phyloP scores from a whole-genome alignment of 1,284 basidiomycete species.

The Boletus semigastroideus region DNA sequence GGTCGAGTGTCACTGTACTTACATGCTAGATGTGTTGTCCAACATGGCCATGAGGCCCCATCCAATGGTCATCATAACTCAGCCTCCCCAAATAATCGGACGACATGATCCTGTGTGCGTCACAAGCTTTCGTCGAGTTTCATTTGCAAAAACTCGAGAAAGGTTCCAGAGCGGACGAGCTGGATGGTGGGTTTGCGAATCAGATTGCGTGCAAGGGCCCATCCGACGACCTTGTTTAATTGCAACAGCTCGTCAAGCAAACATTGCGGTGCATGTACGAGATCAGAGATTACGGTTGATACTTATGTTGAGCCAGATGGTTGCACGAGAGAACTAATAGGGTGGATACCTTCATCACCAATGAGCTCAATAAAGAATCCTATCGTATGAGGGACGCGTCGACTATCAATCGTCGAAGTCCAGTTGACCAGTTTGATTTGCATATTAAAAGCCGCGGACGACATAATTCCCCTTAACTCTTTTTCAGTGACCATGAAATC shows the following conservation, averaged over 20 bases:
- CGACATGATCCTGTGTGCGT: constrained; percentile 60
- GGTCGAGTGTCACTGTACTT: constrained; percentile 17
- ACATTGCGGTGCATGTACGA: not conserved
- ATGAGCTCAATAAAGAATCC: constrained; percentile 23
- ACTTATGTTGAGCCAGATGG: not conserved
- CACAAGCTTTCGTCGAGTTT: constrained; percentile 39
- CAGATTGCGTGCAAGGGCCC: not conserved
- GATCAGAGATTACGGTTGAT: not conserved
- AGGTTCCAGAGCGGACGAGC: constrained; percentile 19
- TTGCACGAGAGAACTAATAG: not conserved
- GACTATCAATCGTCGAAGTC: constrained; percentile 17
- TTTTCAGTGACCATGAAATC: constrained; percentile 9
- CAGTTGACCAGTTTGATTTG: constrained; percentile 12
- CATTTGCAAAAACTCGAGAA: constrained; percentile 19
- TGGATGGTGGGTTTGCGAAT: constrained; percentile 15
- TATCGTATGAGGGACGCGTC: constrained; percentile 10
- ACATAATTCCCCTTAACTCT: constrained; percentile 7
- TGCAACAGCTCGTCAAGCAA: constrained; percentile 6
- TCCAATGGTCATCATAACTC: constrained; percentile 57
- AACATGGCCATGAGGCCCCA: constrained; percentile 62
- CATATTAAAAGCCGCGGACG: not conserved
- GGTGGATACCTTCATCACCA: constrained; percentile 4
- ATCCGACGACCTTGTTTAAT: constrained; percentile 4
- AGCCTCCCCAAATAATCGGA: constrained; percentile 58
- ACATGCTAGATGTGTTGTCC: constrained; percentile 47